Percentiles rank a stretch among this genome's conserved stretches.
Conservation (phyloP, 2,329 filamentous ascomycete genomes). For the Colletotrichum gigasporum region DNA sequence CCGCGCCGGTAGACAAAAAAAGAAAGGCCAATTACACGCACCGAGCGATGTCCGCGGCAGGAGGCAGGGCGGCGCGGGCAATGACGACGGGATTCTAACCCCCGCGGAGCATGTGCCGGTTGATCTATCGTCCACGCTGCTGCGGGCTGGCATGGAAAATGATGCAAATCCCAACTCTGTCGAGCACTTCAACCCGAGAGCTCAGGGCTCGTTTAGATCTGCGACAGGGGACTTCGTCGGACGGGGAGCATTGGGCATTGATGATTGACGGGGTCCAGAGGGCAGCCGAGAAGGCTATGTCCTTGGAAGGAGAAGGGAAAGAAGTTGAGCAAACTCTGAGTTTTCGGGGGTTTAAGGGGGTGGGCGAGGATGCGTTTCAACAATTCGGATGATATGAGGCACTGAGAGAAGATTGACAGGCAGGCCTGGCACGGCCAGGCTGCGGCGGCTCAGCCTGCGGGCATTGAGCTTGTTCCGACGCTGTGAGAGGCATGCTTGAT, state of each 20-base stretch:
- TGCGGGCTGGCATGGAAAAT: background rate
- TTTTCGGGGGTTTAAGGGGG: background rate
- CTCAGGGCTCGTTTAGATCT: conserved; percentile 22
- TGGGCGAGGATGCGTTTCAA: conserved; percentile 20
- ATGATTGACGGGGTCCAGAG: background rate
- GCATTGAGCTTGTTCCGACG: conserved; percentile 14
- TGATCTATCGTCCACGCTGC: background rate
- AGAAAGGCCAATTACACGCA: background rate
- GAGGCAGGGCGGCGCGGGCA: background rate
- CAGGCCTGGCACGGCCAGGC: background rate
- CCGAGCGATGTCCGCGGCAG: too few relatives aligned
- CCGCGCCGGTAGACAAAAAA: background rate
- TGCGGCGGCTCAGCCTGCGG: background rate
- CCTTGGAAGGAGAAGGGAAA: background rate
- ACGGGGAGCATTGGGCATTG: too few relatives aligned
- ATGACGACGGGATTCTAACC: background rate
- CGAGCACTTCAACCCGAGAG: conserved; percentile 18
- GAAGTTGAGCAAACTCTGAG: conserved; percentile 15
- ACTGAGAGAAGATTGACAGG: background rate
- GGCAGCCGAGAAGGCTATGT: background rate
- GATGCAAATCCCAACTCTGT: conserved; percentile 18
- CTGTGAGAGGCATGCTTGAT: background rate
- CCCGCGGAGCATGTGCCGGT: conserved; percentile 9
- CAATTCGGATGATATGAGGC: conserved; percentile 23
- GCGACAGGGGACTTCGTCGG: conserved; percentile 10